A percentile compares a stretch with the other conserved stretches of the same genome.
Evolutionary conservation across 371 early-diverging fungal genomes (phyloP).

Genomic region (Lichtheimia ornata): DNA sequence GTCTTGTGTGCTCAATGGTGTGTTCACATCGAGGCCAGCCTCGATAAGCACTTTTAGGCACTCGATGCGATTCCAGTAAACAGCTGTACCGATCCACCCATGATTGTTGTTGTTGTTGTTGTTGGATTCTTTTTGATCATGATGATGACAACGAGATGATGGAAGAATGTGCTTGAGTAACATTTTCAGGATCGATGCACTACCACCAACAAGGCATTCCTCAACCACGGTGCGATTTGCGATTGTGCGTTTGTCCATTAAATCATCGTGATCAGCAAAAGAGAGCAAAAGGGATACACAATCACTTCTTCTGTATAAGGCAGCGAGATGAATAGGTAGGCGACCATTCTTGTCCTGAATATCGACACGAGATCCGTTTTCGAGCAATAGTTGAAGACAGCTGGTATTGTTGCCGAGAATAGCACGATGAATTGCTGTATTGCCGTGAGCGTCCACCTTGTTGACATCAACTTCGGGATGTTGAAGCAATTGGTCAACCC

Average conservation of each 20-base stretch:
- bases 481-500: conserved; percentile 26
- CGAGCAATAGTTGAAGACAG: conserved; percentile 23
- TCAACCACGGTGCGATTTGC: conserved; percentile 21
- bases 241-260: conserved; percentile 10
- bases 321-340: conserved; percentile 34
- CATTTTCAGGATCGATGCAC: conserved; percentile 19
- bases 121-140: not conserved
- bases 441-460: conserved; percentile 19
- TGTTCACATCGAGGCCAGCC: conserved; percentile 21
- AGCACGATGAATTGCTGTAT: conserved; percentile 39
- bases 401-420: conserved; percentile 28
- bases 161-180: conserved; percentile 17
- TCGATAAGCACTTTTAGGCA: conserved; percentile 28
- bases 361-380: conserved; percentile 31
- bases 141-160: too few species aligned
- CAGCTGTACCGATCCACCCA: conserved; percentile 7
- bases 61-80: conserved; percentile 34
- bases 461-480: conserved; percentile 28
- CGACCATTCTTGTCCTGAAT: conserved; percentile 21
- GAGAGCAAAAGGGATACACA: conserved; percentile 22
- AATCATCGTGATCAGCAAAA: conserved; percentile 2
- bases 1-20: conserved; percentile 4
- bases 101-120: too few species aligned
- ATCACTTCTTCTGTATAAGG: conserved; percentile 22
- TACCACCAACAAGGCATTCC: conserved; percentile 32